These are phyloP conservation scores for Tausonia pullulans DNA, from an alignment of 1,284 basidiomycete species.

Conservation along the genomic window DNA sequence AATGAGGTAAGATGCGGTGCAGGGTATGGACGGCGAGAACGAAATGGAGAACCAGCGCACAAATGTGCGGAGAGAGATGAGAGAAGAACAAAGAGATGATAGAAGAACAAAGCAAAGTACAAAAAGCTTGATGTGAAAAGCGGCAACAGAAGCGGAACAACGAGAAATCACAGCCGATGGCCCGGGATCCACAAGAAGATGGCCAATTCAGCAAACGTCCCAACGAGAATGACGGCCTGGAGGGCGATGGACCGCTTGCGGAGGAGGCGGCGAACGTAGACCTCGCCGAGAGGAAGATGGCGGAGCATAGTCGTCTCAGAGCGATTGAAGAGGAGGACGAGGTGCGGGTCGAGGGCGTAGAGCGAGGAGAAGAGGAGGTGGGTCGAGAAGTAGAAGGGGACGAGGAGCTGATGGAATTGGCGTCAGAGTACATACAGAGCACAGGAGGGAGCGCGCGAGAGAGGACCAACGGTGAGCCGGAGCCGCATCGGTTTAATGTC, in stretches of 20 bases:
- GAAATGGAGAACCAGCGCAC: too few relatives aligned
- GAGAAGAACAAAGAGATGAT: too few relatives aligned
- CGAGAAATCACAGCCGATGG: conserved; percentile 8
- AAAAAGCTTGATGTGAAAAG: too few relatives aligned
- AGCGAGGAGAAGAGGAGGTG: conserved; percentile 85
- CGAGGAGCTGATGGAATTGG: conserved; percentile 55
- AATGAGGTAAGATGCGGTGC: too few relatives aligned
- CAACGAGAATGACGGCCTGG: conserved; percentile 22
- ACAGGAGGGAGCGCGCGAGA: background rate
- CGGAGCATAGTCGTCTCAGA: conserved; percentile 65
- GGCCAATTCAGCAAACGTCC: conserved; percentile 4
- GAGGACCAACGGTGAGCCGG: conserved; percentile 75
- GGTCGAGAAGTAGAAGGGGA: conserved; percentile 83
- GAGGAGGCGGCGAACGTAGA: conserved; percentile 81
- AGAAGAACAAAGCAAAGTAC: too few relatives aligned
- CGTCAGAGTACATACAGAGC: background rate
- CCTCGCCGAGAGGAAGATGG: conserved; percentile 75
- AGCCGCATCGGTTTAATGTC: conserved; percentile 80
- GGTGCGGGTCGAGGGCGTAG: conserved; percentile 87
- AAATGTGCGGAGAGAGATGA: too few relatives aligned
- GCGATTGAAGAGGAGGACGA: conserved; percentile 33
- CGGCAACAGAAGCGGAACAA: too few relatives aligned
- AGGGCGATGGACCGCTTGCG: conserved; percentile 80
- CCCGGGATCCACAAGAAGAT: conserved; percentile 16
- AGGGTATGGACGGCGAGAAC: too few relatives aligned